phyloP scores from a whole-genome alignment of 352 stramenopile genomes.

The Globisporangium nunn region DNA sequence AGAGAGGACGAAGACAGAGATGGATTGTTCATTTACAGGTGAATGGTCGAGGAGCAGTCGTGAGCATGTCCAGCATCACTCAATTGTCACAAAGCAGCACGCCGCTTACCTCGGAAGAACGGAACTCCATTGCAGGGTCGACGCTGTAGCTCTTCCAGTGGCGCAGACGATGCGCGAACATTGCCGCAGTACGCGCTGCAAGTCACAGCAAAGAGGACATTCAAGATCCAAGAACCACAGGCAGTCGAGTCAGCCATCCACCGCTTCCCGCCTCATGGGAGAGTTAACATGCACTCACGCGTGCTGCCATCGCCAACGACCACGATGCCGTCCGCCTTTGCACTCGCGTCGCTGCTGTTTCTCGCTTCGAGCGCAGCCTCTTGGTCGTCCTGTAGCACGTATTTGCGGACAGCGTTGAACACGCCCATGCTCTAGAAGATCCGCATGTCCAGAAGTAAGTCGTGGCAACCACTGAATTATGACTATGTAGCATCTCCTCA shows the following conservation, averaged over 20 bases:
- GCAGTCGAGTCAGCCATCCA: neutral
- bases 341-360: neutral
- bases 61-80: neutral
- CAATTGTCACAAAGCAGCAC: neutral
- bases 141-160: slow-evolving; percentile 76
- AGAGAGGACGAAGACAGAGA: too few relatives aligned
- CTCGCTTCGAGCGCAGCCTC: slow-evolving; percentile 1
- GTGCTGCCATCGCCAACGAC: slow-evolving; percentile 77
- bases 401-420: slow-evolving; percentile 74
- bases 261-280: neutral
- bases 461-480: neutral
- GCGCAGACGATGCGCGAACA: slow-evolving; percentile 69
- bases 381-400: slow-evolving; percentile 29
- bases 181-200: slow-evolving; percentile 59
- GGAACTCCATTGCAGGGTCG: slow-evolving; percentile 68
- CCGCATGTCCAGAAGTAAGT: slow-evolving; percentile 1
- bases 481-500: neutral
- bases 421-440: slow-evolving; percentile 68
- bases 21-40: neutral
- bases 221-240: neutral
- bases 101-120: slow-evolving; percentile 27
- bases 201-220: slow-evolving; percentile 3
- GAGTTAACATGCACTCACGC: slow-evolving; percentile 40
- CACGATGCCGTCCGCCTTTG: slow-evolving; percentile 58
- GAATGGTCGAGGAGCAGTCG: neutral